These are phyloP conservation scores for Eucalyptus paniculata DNA, from an alignment of 345 rosid species.

Conservation along the genomic window DNA sequence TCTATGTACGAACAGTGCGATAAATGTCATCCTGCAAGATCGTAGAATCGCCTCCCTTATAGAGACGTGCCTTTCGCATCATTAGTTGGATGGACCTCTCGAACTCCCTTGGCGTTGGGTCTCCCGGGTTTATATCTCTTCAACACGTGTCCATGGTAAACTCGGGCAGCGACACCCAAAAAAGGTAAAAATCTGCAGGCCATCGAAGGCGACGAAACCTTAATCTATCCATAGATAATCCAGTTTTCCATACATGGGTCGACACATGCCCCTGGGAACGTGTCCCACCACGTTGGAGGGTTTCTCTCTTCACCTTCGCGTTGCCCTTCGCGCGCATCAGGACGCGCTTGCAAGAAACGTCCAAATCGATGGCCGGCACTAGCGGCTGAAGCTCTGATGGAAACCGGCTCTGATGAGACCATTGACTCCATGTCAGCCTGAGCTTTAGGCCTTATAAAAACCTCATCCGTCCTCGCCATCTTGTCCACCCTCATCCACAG, in stretches of 20 bases:
- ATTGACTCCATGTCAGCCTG: not conserved
- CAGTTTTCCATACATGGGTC: not conserved
- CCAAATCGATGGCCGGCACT: not conserved
- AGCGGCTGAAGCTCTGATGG: not conserved
- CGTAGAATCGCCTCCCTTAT: not conserved
- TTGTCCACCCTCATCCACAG: not conserved
- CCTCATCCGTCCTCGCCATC: not conserved
- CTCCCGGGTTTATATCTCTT: not conserved
- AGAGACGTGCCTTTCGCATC: not conserved
- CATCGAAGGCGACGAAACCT: not conserved
- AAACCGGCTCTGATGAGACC: not conserved
- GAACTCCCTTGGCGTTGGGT: not conserved
- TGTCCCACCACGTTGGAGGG: not conserved
- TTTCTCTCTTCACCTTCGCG: not conserved
- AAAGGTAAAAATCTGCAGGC: not conserved
- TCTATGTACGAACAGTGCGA: not conserved
- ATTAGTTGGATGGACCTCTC: not conserved
- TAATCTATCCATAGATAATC: not conserved
- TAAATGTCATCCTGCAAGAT: not conserved
- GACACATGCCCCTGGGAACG: not conserved
- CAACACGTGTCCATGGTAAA: not conserved
- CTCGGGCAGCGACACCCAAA: not conserved
- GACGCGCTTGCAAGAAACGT: not conserved
- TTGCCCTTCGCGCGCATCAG: not conserved
- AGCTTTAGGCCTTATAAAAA: not conserved